Evolutionary conservation across 768 basidiomycete species (phyloP), one percentile per base, ranked within the genome.

Genomic region (Tricholoma furcatifolium): DNA sequence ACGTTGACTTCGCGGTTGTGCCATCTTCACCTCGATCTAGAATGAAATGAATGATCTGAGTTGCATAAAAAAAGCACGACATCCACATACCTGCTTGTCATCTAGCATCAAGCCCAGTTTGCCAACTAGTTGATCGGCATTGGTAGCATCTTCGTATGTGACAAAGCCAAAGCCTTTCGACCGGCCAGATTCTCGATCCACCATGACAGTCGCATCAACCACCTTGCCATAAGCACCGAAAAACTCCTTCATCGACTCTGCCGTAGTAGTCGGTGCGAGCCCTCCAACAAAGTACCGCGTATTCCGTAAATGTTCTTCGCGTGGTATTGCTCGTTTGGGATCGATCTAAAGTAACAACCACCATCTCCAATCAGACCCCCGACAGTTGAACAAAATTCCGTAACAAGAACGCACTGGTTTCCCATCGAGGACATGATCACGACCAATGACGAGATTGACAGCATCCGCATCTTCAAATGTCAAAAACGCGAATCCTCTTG

Each of bases 111-210:
- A 73, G 12, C 83, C 84, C n/a, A 81, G 71, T 55, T 82, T 82
- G 3, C 80, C 83, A 38, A 92, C 80, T 9, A 87, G 79, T 54
- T 82, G 80, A 21, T 88, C 85, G 6, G 85, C 78, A 53, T 79
- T 81, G 35, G 78, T 79, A 47, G 73, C 75, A 56, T 87, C 83
- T 57, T 84, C 82, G 64, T 90, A 93, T 0, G 90, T 93, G 41
- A 92, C 85, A 56, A 93, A 93, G 0, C 89, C 91, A 59, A 93
- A 93, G 1, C 91, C 91, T 67, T 92, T 90, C 30, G 84, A 86
- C 21, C 87, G 74, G 4, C 78, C 80, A 10, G 85, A 81, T 50
- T 91, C 87, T 46, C 86, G 77, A 65, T 93, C 91, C 53, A 89
- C 77, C 91, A 93, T 93, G 47, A 93, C 87, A 3, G 88, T 91